These are phyloP conservation scores for Salvia rosmarinus DNA, from an alignment of 257 asterid genomes.

Conservation along the genomic window DNA sequence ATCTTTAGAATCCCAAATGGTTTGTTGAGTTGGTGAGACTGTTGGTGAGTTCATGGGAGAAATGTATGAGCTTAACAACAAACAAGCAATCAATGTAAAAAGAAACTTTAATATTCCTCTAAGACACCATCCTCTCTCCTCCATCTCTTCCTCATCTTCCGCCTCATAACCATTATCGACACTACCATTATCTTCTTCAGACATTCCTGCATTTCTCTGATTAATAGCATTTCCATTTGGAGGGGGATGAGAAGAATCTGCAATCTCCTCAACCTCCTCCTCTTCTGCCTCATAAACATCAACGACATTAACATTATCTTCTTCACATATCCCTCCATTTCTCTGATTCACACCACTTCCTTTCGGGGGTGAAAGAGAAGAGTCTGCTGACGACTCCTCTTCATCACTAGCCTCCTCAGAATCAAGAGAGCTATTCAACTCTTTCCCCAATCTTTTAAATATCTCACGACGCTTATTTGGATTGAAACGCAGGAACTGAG, in stretches of 20 bases:
- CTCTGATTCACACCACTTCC: constrained; percentile 15
- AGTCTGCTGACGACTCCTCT: constrained; percentile 33
- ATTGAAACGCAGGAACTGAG: constrained; percentile 66
- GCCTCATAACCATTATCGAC: constrained; percentile 17
- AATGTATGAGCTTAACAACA: constrained; percentile 46
- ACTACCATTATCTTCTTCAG: constrained; percentile 1
- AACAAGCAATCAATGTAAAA: constrained; percentile 42
- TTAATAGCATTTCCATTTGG: constrained; percentile 12
- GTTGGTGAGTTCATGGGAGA: constrained; percentile 44
- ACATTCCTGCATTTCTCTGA: constrained; percentile 22
- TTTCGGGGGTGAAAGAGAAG: constrained; percentile 24
- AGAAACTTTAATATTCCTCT: constrained; percentile 50
- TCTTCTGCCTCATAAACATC: constrained; percentile 34
- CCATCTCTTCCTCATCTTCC: constrained; percentile 32
- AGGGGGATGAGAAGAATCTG: constrained; percentile 22
- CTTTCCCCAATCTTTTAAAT: constrained; percentile 30
- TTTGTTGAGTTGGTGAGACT: constrained; percentile 36
- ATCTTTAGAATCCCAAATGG: constrained; percentile 37
- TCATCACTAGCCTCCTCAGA: constrained; percentile 36
- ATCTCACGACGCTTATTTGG: constrained; percentile 58
- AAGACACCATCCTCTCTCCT: constrained; percentile 46
- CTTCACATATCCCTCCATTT: constrained; percentile 24
- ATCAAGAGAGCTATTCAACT: constrained; percentile 23
- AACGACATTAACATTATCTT: neutral
- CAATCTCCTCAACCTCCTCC: constrained; percentile 34